Evolutionary conservation across 441 rosid species (phyloP).

Genomic region (Croton setiger): DNA sequence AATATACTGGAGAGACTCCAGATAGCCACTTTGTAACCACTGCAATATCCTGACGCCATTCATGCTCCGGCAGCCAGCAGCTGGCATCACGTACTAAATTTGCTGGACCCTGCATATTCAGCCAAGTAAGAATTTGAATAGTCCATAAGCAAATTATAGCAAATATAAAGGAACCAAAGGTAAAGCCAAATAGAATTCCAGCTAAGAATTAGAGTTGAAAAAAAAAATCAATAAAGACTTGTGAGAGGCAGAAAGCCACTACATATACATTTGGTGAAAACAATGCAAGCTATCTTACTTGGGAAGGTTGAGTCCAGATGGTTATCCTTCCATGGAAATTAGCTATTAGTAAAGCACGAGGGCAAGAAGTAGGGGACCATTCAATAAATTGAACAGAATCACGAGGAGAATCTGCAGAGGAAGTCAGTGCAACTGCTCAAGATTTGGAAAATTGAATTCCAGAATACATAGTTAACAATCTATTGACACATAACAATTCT

Average conservation of each 20-base stretch:
- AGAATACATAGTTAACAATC: background rate
- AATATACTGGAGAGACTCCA: constrained; percentile 85
- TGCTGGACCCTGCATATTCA: constrained; percentile 66
- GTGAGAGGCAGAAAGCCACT: constrained; percentile 14
- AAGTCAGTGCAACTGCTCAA: constrained; percentile 14
- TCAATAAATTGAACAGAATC: constrained; percentile 99
- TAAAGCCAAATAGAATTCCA: constrained; percentile 7
- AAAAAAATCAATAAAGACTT: constrained; percentile 15
- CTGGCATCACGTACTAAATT: constrained; percentile 87
- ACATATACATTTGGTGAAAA: background rate
- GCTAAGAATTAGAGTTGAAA: background rate
- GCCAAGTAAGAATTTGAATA: constrained; percentile 11
- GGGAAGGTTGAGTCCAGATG: constrained; percentile 96
- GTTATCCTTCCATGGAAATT: constrained; percentile 98
- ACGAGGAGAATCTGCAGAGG: constrained; percentile 87
- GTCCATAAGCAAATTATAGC: constrained; percentile 7
- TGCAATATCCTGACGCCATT: constrained; percentile 98
- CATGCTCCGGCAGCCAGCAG: constrained; percentile 96
- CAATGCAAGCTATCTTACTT: constrained; percentile 41
- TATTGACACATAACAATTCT: background rate
- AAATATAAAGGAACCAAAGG: background rate
- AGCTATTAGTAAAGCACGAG: constrained; percentile 91
- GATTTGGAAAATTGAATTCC: constrained; percentile 7
- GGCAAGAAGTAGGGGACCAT: constrained; percentile 96
- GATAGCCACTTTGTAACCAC: constrained; percentile 97